Percentiles rank a stretch among this genome's conserved stretches.
phyloP scores from a whole-genome alignment of 768 basidiomycete species.

The Russula dissimulans region DNA sequence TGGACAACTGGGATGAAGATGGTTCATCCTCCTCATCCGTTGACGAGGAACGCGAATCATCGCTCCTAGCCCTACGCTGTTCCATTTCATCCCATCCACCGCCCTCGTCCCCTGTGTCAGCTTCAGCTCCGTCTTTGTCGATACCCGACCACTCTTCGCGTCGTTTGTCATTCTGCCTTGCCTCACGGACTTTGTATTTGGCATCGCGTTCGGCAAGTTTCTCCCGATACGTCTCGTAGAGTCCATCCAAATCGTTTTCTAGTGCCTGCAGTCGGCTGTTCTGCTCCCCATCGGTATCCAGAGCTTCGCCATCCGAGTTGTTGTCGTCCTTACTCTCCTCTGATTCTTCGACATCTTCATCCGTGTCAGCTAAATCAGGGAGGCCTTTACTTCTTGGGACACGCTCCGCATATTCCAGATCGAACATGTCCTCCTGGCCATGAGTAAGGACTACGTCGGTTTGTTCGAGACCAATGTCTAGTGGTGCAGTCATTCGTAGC shows the following conservation, averaged over 20 bases:
- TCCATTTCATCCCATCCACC: constrained; percentile 71
- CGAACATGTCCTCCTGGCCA: constrained; percentile 84
- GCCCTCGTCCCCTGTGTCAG: constrained; percentile 31
- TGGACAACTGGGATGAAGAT: constrained; percentile 23
- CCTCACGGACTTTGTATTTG: constrained; percentile 78
- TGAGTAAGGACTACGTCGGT: constrained; percentile 60
- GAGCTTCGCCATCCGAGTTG: constrained; percentile 34
- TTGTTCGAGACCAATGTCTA: constrained; percentile 89
- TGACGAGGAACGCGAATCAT: constrained; percentile 36
- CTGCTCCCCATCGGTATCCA: constrained; percentile 62
- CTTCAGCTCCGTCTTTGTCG: constrained; percentile 27
- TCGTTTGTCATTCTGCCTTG: constrained; percentile 60
- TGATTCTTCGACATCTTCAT: constrained; percentile 39
- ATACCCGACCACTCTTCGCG: constrained; percentile 82
- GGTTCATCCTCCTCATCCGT: constrained; percentile 38
- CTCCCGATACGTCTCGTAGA: constrained; percentile 83
- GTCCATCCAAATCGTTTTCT: constrained; percentile 79
- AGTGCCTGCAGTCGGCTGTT: constrained; percentile 51
- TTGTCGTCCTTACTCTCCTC: constrained; percentile 33
- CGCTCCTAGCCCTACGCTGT: constrained; percentile 39
- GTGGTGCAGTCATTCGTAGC: constrained; percentile 93
- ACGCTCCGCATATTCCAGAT: constrained; percentile 57
- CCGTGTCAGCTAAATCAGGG: constrained; percentile 21
- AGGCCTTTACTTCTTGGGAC: constrained; percentile 33
- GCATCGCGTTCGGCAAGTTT: constrained; percentile 74